Base-by-base conservation (phyloP, 345 rosid species). In the Dipteronia sinensis region DNA sequence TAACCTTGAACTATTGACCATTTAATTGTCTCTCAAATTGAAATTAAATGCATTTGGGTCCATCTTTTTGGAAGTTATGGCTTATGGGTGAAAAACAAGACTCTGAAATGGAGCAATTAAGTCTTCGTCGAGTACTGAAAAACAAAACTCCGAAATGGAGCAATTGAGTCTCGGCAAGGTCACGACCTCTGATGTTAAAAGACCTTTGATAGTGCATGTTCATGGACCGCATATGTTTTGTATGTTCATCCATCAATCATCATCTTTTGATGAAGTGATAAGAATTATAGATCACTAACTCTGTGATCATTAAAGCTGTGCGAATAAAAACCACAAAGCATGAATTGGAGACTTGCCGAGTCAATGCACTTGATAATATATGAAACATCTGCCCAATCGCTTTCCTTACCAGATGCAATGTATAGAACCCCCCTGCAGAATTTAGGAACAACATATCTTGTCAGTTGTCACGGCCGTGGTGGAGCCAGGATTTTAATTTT, bases 381-480 rank as follows among this genome's bases (percentile, higher is more conserved):
- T n/a, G 64, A 10, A 59, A 59, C 15, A n/a, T 16, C 55, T 59
- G 1, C 46, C 10, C 53, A 38, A 7, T 65, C 38, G 23, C 66
- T 53, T 55, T 78, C 38, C 16, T 22, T 0, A 10, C 42, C 7
- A 42, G 44, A 73, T 70, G 74, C 77, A 68, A 55, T 56, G 68
- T 65, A 42, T 44, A 34, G 25, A 58, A 3, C 20, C 7, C 40
- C 20, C 7, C 40, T 6, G 1, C 9, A 42, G 42, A 22, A 31
- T 11, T 56, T 2, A 17, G 6, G 20, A 70, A n/a, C 59, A 69
- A 23, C 47, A 11, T 3, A 22, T n/a, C 65, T 56, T 0, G 65
- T 17, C 65, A 31, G 19, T 27, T 27, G 27, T n/a, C n/a, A n/a
- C n/a, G n/a, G n/a, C n/a, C n/a, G n/a, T n/a, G n/a, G n/a, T n/a